Evolutionary conservation across 805 yeast genomes (phyloP).

Genomic region (Candida adriatica): DNA sequence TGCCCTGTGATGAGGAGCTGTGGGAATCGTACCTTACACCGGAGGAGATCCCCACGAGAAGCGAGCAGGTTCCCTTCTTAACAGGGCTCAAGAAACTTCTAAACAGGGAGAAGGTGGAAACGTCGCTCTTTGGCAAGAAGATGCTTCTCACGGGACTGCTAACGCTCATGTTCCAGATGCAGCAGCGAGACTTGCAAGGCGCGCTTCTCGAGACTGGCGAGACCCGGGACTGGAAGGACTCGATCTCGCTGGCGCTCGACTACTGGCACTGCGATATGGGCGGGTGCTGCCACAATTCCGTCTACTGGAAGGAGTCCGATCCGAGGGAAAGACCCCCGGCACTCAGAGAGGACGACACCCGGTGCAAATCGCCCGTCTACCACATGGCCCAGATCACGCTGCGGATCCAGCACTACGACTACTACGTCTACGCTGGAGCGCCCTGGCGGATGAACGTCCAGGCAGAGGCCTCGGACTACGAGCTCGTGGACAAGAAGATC

Average conservation of each 20-base stretch:
- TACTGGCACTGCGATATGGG: slow-evolving; percentile 50
- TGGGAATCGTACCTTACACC: slow-evolving; percentile 41
- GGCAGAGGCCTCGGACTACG: slow-evolving; percentile 45
- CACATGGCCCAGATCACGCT: slow-evolving; percentile 70
- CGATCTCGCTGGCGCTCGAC: slow-evolving; percentile 62
- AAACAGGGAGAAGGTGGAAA: slow-evolving; percentile 38
- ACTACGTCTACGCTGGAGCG: slow-evolving; percentile 74
- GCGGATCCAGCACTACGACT: slow-evolving; percentile 70
- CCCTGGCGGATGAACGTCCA: slow-evolving; percentile 72
- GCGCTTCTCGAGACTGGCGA: slow-evolving; percentile 38
- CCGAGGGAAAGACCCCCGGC: slow-evolving; percentile 15
- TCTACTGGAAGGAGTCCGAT: slow-evolving; percentile 17
- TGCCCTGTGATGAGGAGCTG: slow-evolving; percentile 57
- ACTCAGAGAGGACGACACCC: slow-evolving; percentile 29
- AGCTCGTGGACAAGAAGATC: slow-evolving; percentile 41
- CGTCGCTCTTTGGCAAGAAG: slow-evolving; percentile 57
- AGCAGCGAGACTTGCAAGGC: slow-evolving; percentile 60
- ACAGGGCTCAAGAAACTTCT: slow-evolving; percentile 51
- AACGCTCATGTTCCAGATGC: slow-evolving; percentile 65
- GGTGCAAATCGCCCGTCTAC: slow-evolving; percentile 61
- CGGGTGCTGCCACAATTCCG: slow-evolving; percentile 26
- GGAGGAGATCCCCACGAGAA: slow-evolving; percentile 20
- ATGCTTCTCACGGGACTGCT: slow-evolving; percentile 61
- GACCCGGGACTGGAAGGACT: slow-evolving; percentile 56
- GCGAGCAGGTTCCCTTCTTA: slow-evolving; percentile 39